phyloP scores from a whole-genome alignment of 2,329 filamentous ascomycete species.

The Cytospora schulzeri region DNA sequence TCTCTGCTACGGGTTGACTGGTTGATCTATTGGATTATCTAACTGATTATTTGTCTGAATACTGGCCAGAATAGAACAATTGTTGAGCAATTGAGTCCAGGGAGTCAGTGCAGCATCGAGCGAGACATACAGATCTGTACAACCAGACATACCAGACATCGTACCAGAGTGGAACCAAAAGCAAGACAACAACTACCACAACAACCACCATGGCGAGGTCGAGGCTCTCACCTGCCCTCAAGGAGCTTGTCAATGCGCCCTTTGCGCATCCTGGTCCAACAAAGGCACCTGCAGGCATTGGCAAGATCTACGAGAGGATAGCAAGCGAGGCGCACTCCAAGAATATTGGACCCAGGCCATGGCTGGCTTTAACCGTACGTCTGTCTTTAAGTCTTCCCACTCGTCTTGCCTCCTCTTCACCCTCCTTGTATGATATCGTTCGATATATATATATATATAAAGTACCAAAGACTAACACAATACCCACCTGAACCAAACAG shows the following conservation, averaged over 20 bases:
- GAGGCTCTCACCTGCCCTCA: slow-evolving; percentile 71
- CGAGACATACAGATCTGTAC: neutral
- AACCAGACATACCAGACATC: slow-evolving; percentile 5
- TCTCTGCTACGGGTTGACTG: neutral
- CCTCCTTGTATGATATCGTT: neutral
- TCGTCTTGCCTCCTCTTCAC: neutral
- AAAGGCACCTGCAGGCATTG: slow-evolving; percentile 64
- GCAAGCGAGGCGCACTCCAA: slow-evolving; percentile 63
- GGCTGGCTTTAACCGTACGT: slow-evolving; percentile 66
- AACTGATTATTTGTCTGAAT: neutral
- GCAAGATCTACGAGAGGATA: slow-evolving; percentile 65
- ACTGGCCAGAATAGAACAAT: neutral
- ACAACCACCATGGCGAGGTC: slow-evolving; percentile 55
- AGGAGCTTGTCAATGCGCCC: slow-evolving; percentile 72
- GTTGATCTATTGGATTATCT: neutral
- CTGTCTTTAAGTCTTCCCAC: neutral
- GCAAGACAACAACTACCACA: neutral
- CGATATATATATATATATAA: neutral
- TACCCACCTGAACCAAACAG: slow-evolving; percentile 40
- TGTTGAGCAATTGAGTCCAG: neutral
- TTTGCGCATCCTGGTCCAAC: slow-evolving; percentile 67
- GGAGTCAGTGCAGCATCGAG: neutral
- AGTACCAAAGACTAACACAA: neutral
- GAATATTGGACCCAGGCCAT: slow-evolving; percentile 64
- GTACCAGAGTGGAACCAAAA: neutral